Base-by-base conservation (phyloP, 495 filamentous ascomycete genomes). In the Staphylotrichum longicolle region DNA sequence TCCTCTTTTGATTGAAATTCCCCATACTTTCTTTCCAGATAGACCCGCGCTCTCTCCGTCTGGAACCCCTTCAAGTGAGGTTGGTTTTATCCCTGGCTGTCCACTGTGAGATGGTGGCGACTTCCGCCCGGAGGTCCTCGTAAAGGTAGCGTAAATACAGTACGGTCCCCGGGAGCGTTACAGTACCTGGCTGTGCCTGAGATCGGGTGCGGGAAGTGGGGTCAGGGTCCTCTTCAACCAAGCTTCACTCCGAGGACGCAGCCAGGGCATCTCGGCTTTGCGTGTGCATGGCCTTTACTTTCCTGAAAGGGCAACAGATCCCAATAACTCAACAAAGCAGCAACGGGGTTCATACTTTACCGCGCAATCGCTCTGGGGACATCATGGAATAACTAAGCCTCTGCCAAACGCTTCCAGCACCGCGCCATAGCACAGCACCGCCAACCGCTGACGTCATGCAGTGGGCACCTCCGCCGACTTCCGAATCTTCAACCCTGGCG, bases 371-470 rank as follows among this genome's bases (percentile, higher is more conserved):
- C 15, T 30, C 45, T 47, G 27, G 1, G 34, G 4, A 39, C 48
- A 52, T 15, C 14, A 14, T 52, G 33, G 32, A 37, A 52, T 20
- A 32, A 35, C 48, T 4, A 52, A 37, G 20, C 20, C 20, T 27
- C 20, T 27, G 20, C 20, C 20, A 27, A 9, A 14, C 32, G 9
- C 47, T 32, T 3, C 34, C 50, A 53, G n/a, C 2, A 33, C 35
- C n/a, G 39, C 35, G 6, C 6, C 37, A 10, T 10, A 20, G 34
- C 37, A 7, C 14, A 27, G n/a, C n/a, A 52, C 7, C 35, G 20
- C 33, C 35, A 39, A 5, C 40, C 11, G 32, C 60, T 50, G 51
- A 58, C 60, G 52, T 54, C 60, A 56, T 54, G 51, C 41, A 49
- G 42, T 32, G 34, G 42, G 11, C 39, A 35, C 34, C 52, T 6